Percentiles rank a stretch among this genome's conserved stretches.
These are phyloP conservation scores for Allium sativum DNA, from an alignment of 106 monocot genomes.

Conservation along the genomic window DNA sequence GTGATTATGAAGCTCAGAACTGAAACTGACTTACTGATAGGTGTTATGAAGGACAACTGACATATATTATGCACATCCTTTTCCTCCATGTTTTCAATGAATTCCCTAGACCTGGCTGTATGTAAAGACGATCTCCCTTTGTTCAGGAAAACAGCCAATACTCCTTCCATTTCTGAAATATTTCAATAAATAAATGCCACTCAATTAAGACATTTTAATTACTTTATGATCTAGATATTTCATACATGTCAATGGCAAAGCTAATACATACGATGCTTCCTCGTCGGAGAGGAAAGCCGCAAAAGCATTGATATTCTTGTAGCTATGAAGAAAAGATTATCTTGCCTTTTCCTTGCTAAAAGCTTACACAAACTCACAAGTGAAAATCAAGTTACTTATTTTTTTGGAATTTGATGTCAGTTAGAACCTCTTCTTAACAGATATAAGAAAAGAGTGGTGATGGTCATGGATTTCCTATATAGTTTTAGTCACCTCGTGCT, in stretches of 20 bases:
- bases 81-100: slow-evolving; percentile 44
- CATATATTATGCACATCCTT: too few species aligned
- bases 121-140: slow-evolving; percentile 39
- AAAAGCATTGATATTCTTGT: slow-evolving; percentile 81
- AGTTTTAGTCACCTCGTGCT: background rate
- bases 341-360: slow-evolving; percentile 42
- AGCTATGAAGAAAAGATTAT: slow-evolving; percentile 59
- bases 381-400: background rate
- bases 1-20: too few species aligned
- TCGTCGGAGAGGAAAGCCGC: slow-evolving; percentile 57
- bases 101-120: slow-evolving; percentile 95
- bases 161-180: slow-evolving; percentile 42
- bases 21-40: too few species aligned
- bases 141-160: slow-evolving; percentile 43
- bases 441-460: slow-evolving; percentile 15
- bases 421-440: slow-evolving; percentile 14
- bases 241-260: slow-evolving; percentile 13
- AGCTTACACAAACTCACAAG: background rate
- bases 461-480: background rate
- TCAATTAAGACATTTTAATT: background rate
- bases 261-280: slow-evolving; percentile 45
- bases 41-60: too few species aligned
- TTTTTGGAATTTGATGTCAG: background rate
- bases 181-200: background rate
- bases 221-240: background rate